phyloP scores from a whole-genome alignment of 192 early-diverging fungal genomes.

The Obelidium mucronatum region DNA sequence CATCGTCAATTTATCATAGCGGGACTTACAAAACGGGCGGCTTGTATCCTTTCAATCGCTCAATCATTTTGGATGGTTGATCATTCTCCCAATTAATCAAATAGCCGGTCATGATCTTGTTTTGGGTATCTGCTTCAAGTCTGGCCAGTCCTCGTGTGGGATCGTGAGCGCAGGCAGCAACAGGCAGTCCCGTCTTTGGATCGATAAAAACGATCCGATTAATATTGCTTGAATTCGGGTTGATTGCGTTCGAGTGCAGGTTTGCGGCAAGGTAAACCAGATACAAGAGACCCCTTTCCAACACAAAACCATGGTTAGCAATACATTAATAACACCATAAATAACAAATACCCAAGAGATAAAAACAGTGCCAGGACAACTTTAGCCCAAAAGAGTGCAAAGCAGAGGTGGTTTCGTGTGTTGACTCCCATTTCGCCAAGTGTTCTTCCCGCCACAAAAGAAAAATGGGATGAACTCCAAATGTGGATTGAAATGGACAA shows the following conservation, averaged over 20 bases:
- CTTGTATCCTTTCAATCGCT: not conserved
- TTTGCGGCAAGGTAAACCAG: constrained; percentile 12
- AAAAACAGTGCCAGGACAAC: constrained; percentile 2
- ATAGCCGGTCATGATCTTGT: not conserved
- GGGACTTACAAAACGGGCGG: constrained; percentile 34
- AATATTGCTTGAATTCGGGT: not conserved
- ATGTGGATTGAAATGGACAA: no score
- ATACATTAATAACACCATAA: not conserved
- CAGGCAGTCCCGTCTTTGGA: not conserved
- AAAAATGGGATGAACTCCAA: no score
- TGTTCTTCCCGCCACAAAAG: no score
- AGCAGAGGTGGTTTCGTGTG: not conserved
- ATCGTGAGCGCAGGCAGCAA: not conserved
- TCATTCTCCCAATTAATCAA: not conserved
- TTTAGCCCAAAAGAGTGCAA: constrained; percentile 34
- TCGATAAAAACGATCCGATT: not conserved
- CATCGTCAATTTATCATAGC: not conserved
- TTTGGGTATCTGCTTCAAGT: not conserved
- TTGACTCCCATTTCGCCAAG: no score
- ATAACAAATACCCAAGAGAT: not conserved
- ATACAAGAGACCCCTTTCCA: constrained; percentile 6
- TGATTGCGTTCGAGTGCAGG: not conserved
- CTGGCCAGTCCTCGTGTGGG: not conserved
- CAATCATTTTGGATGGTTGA: not conserved
- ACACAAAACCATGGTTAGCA: no score